These are phyloP conservation scores for Kodamaea hsintzibuensis DNA, from an alignment of 805 yeast genomes.

Conservation along the genomic window DNA sequence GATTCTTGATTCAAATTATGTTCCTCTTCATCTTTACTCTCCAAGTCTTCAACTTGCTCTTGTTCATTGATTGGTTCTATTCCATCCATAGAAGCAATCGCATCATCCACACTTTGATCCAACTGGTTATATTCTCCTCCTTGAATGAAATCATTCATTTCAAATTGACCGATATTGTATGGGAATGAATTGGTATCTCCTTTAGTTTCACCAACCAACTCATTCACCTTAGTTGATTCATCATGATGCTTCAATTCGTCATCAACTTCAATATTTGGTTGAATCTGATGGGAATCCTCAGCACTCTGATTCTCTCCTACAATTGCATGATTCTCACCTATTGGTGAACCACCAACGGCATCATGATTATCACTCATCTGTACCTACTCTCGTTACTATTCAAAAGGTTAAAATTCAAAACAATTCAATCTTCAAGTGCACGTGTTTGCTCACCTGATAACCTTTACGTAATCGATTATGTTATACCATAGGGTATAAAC, in stretches of 20 bases:
- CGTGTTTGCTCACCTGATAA: background rate
- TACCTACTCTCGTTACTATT: background rate
- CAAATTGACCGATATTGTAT: background rate
- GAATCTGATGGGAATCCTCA: background rate
- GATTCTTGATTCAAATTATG: background rate
- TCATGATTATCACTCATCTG: background rate
- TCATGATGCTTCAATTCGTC: background rate
- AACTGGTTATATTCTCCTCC: background rate
- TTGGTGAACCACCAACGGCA: background rate
- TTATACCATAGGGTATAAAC: background rate
- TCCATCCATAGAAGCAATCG: background rate
- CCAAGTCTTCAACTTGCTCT: too few relatives aligned
- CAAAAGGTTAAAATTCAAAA: background rate
- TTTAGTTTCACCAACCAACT: too few relatives aligned
- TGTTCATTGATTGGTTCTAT: background rate
- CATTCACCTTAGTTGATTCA: background rate
- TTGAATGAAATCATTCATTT: background rate
- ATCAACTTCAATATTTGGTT: background rate
- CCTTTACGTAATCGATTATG: too few relatives aligned
- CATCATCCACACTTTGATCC: background rate
- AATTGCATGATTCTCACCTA: background rate
- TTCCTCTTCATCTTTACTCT: too few relatives aligned
- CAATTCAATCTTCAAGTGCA: background rate
- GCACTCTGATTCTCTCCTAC: background rate
- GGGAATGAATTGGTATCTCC: too few relatives aligned